Evolutionary conservation across 164 flowering plant genomes (phyloP).

Genomic region (Cinnamomum micranthum): DNA sequence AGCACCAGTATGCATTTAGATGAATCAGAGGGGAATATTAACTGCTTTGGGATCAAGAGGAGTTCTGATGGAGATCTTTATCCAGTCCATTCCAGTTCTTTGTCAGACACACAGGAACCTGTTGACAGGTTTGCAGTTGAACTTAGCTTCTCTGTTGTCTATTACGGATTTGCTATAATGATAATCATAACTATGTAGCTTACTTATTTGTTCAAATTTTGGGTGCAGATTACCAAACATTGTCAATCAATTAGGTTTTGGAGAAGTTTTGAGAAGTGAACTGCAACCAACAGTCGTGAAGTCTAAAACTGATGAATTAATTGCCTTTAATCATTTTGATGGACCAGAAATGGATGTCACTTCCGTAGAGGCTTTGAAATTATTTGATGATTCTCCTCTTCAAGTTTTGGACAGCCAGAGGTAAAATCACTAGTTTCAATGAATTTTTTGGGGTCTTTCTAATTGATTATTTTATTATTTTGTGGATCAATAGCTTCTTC

Average conservation of each 20-base stretch:
- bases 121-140: slow-evolving; percentile 21
- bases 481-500: neutral
- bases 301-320: slow-evolving; percentile 12
- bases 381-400: neutral
- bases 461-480: neutral
- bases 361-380: slow-evolving; percentile 1
- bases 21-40: slow-evolving; percentile 13
- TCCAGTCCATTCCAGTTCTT: slow-evolving; percentile 9
- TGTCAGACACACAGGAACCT: slow-evolving; percentile 14
- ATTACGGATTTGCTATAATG: neutral
- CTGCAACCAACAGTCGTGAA: slow-evolving; percentile 4
- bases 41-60: slow-evolving; percentile 12
- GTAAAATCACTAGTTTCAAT: slow-evolving; percentile 6
- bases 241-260: slow-evolving; percentile 18
- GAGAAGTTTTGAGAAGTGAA: slow-evolving; percentile 18
- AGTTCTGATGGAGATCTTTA: slow-evolving; percentile 12
- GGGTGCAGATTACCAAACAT: slow-evolving; percentile 12
- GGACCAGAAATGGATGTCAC: neutral
- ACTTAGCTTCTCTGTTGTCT: neutral
- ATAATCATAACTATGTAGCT: slow-evolving; percentile 1
- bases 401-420: slow-evolving; percentile 7
- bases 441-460: neutral
- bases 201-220: slow-evolving; percentile 1
- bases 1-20: slow-evolving; percentile 8
- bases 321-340: slow-evolving; percentile 1